Conservation (phyloP, 352 stramenopile genomes). For the Pythium brassicae region DNA sequence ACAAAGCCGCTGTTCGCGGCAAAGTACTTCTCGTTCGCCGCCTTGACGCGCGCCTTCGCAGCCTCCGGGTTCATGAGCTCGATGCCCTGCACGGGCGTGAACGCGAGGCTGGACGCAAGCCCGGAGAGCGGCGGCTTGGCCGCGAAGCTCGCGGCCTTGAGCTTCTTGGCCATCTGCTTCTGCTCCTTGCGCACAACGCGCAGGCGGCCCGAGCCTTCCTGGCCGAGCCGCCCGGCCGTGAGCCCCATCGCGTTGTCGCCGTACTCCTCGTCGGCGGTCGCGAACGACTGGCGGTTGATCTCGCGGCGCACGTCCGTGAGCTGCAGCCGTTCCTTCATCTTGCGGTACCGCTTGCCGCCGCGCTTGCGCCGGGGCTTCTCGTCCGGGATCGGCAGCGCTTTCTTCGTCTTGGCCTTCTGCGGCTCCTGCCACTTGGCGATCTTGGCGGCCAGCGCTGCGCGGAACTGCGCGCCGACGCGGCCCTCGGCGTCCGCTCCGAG, state of each 20-base stretch:
- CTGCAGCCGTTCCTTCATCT: conserved; percentile 96
- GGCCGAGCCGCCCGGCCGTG: conserved; percentile 88
- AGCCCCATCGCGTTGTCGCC: conserved; percentile 98
- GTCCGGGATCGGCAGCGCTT: conserved; percentile 95
- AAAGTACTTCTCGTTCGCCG: conserved; percentile 98
- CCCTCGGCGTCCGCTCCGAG: conserved; percentile 62
- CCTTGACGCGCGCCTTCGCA: conserved; percentile 85
- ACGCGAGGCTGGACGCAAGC: conserved; percentile 95
- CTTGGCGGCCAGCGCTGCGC: conserved; percentile 90
- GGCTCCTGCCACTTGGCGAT: conserved; percentile 98
- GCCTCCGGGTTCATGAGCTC: conserved; percentile 97
- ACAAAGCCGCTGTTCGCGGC: conserved; percentile 94
- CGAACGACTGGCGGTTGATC: conserved; percentile 95
- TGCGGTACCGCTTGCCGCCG: conserved; percentile 91
- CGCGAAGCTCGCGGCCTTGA: conserved; percentile 87
- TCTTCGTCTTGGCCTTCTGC: conserved; percentile 95
- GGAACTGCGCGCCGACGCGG: conserved; percentile 80
- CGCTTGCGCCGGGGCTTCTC: conserved; percentile 94
- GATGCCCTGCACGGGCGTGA: conserved; percentile 96
- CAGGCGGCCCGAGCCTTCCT: conserved; percentile 86
- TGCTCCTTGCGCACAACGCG: conserved; percentile 88
- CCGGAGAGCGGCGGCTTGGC: conserved; percentile 71
- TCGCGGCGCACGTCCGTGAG: conserved; percentile 97
- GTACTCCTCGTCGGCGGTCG: conserved; percentile 93
- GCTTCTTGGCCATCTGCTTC: conserved; percentile 91